Evolutionary conservation across 352 stramenopile species (phyloP).

Genomic region (Plasmopara viticola): DNA sequence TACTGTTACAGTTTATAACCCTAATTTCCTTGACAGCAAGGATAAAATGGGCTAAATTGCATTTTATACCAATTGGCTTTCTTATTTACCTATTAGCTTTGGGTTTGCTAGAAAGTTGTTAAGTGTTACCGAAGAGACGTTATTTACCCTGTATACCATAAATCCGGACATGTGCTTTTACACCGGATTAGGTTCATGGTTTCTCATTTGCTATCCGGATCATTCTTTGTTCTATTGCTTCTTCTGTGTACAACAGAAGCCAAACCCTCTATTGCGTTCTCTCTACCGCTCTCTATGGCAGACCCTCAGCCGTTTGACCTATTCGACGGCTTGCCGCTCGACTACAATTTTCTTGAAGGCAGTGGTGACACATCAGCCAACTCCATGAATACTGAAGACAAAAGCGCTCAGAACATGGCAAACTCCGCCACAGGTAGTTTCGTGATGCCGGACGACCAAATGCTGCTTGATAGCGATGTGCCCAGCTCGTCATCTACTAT

Average conservation of each 20-base stretch:
- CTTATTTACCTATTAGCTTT: too few relatives aligned
- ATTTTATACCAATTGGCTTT: too few relatives aligned
- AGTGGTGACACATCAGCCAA: conserved; percentile 3
- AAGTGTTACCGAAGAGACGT: too few relatives aligned
- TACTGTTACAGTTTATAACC: not conserved
- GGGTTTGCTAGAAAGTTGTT: too few relatives aligned
- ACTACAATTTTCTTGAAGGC: conserved; percentile 43
- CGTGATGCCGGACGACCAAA: conserved; percentile 31
- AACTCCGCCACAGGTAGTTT: conserved; percentile 4
- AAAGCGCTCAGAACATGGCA: not conserved
- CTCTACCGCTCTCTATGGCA: conserved; percentile 22
- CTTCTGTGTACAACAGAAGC: not conserved
- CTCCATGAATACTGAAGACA: conserved; percentile 3
- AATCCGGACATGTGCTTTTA: too few relatives aligned
- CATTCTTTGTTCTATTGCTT: too few relatives aligned
- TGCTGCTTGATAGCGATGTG: conserved; percentile 47
- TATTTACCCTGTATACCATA: too few relatives aligned
- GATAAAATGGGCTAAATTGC: too few relatives aligned
- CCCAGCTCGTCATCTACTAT: conserved; percentile 23
- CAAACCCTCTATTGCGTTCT: conserved; percentile 6
- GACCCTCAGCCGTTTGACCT: conserved; percentile 37
- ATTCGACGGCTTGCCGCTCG: conserved; percentile 43
- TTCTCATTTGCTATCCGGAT: too few relatives aligned
- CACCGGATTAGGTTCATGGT: too few relatives aligned
- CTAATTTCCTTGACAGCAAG: too few relatives aligned